Evolutionary conservation across 2,329 filamentous ascomycete species (phyloP).

Genomic region (Aquanectria penicillioides): DNA sequence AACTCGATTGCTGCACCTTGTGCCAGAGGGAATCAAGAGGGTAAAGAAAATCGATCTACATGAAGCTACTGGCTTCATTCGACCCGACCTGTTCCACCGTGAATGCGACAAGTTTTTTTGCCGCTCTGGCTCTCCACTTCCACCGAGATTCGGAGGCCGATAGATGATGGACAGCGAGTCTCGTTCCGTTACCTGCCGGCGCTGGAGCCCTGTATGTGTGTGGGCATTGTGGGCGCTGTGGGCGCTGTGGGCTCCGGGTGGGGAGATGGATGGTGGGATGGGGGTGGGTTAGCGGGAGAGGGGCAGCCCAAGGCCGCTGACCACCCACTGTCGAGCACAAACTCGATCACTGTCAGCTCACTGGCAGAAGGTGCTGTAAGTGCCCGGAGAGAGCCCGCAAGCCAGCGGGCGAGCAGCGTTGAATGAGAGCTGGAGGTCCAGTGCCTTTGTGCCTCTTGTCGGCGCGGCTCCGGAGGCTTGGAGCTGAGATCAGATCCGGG

Average conservation of each 20-base stretch:
- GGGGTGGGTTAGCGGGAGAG: constrained; percentile 34
- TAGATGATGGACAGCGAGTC: constrained; percentile 7
- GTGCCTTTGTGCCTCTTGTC: not conserved
- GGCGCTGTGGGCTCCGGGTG: constrained; percentile 23
- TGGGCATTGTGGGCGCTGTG: constrained; percentile 23
- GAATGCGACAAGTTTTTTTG: constrained; percentile 9
- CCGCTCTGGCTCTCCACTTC: constrained; percentile 22
- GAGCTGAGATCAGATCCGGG: constrained; percentile 3
- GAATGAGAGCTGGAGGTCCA: not conserved
- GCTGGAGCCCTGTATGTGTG: constrained; percentile 23
- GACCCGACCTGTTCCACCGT: constrained; percentile 32
- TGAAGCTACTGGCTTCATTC: constrained; percentile 31
- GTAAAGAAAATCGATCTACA: no score
- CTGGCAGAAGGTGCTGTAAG: not conserved
- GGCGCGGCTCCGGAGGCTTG: not conserved
- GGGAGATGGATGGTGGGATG: constrained; percentile 31
- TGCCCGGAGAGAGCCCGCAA: no score
- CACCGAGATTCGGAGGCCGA: constrained; percentile 36
- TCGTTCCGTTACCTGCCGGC: constrained; percentile 36
- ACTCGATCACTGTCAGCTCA: constrained; percentile 11
- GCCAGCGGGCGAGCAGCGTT: not conserved
- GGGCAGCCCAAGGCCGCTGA: constrained; percentile 33
- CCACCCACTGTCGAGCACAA: constrained; percentile 28
- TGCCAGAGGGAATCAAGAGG: not conserved
- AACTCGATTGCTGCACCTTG: constrained; percentile 22